Base-by-base conservation (phyloP, 352 stramenopile genomes). In the Phytophthora meadii region DNA sequence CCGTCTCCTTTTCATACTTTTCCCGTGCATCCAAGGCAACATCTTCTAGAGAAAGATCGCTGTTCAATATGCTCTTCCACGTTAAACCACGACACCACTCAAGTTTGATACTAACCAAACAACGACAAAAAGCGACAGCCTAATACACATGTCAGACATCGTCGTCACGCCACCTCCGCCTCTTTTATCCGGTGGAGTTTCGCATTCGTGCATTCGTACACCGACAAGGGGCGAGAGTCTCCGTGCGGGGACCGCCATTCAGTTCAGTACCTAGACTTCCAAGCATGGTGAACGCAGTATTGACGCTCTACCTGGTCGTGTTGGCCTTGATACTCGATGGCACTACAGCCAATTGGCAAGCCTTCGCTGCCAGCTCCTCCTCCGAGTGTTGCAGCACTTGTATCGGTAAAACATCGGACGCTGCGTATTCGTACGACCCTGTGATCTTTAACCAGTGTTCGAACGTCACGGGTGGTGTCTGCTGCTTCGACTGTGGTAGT, bases 401-500 rank as follows among this genome's bases (percentile, higher is more conserved):
- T 54, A 91, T 91, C 65, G 82, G 80, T 48, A 89, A 91, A 65
- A 77, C 79, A 22, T 72, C 83, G 28, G 58, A 68, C 57, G 39
- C 70, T 4, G 55, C 68, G 47, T 92, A 89, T 74, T 76, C 73
- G 28, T 92, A 92, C 72, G 84, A 92, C 67, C 81, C 84, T 27
- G 45, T 88, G 2, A 64, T 92, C 39, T 82, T 82, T 71, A 53
- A 42, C 8, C 69, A 92, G 56, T 92, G 84, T 56, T 62, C 72
- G 15, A 76, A 68, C 28, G 73, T 78, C 1, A 78, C 69, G 5
- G 63, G 70, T 27, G 81, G 84, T 24, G 74, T 92, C 44, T 92
- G 84, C 68, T 92, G 84, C 76, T 92, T 86, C 64, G 74, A 88
- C 59, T 92, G 84, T 70, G 76, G 77, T 8, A 69, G 58, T 14